phyloP scores from a whole-genome alignment of 2,329 filamentous ascomycete species.

The Calonectria hawksworthii region DNA sequence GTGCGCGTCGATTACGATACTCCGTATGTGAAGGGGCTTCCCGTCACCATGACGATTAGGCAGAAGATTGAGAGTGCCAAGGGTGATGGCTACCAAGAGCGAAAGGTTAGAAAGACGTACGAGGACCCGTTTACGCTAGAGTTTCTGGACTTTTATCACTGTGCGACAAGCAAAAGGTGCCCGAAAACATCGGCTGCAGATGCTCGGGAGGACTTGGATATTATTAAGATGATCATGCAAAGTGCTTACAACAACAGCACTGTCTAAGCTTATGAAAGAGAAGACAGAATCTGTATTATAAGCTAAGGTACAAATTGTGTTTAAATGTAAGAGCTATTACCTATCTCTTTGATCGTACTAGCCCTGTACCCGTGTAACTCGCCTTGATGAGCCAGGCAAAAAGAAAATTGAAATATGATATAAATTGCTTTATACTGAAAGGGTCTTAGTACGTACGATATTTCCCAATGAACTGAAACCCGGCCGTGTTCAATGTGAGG shows the following conservation, averaged over 20 bases:
- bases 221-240: slow-evolving; percentile 33
- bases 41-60: slow-evolving; percentile 59
- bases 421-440: too few species aligned
- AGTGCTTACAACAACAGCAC: not conserved
- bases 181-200: slow-evolving; percentile 50
- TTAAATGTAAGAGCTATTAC: too few species aligned
- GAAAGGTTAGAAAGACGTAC: slow-evolving; percentile 55
- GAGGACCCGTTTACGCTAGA: slow-evolving; percentile 54
- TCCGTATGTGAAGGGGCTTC: slow-evolving; percentile 66
- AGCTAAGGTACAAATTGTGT: too few species aligned
- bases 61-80: slow-evolving; percentile 49
- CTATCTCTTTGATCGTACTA: too few species aligned
- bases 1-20: slow-evolving; percentile 67
- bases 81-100: slow-evolving; percentile 45
- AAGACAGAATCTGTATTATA: too few species aligned
- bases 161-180: slow-evolving; percentile 36
- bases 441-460: too few species aligned
- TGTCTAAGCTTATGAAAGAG: too few species aligned
- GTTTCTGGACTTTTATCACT: slow-evolving; percentile 45
- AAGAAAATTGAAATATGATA: too few species aligned
- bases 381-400: too few species aligned
- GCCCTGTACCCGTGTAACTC: too few species aligned
- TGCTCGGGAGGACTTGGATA: slow-evolving; percentile 37
- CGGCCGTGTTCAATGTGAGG: too few species aligned
- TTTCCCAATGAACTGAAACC: too few species aligned